Base-by-base conservation (phyloP, 2,329 filamentous ascomycete species). In the Colletotrichum sp. region DNA sequence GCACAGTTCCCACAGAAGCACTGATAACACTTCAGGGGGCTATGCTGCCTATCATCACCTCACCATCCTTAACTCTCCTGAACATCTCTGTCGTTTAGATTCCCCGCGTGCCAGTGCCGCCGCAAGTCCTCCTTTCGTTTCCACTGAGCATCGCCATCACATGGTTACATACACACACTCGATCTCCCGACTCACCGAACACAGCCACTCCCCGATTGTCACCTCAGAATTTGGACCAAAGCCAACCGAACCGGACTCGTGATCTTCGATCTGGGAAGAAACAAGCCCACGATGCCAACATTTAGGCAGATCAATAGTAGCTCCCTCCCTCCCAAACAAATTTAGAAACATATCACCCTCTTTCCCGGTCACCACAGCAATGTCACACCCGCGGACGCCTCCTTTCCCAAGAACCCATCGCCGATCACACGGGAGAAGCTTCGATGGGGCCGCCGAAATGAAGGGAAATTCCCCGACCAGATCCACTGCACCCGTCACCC, bases 391-490 rank as follows among this genome's bases (percentile, higher is more conserved):
- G 43, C 43, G 0, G 43, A 43, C 30, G 13, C 18, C 59, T 61
- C 30, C 59, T 61, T 61, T 61, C 30, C 30, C 59, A 16, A 16
- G 28, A 36, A 8, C 30, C 18, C 59, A 32, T 21, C 13, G 59
- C 30, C 28, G 21, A 60, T 60, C 30, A 61, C 55, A 28, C 21
- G 69, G 72, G 69, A 72, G 32, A 72, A 63, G 26, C 30, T 67
- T 75, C 72, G 72, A 75, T 72, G 69, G 48, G 34, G 28, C 24
- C 55, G 39, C 55, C 52, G 55, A 72, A 52, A 72, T 64, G 43
- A 13, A 48, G 43, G 43, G 68, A 64, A 75, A 75, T 72, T 72
- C 69, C 72, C 72, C 72, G 69, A 72, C 24, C 30, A n/a, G 63
- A 55, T 67, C 72, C 72, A 72, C 69, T 6, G 5, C 52, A 16